Base-by-base conservation (phyloP, 202 grass and related monocot genomes). In the Saccharum hybrid region DNA sequence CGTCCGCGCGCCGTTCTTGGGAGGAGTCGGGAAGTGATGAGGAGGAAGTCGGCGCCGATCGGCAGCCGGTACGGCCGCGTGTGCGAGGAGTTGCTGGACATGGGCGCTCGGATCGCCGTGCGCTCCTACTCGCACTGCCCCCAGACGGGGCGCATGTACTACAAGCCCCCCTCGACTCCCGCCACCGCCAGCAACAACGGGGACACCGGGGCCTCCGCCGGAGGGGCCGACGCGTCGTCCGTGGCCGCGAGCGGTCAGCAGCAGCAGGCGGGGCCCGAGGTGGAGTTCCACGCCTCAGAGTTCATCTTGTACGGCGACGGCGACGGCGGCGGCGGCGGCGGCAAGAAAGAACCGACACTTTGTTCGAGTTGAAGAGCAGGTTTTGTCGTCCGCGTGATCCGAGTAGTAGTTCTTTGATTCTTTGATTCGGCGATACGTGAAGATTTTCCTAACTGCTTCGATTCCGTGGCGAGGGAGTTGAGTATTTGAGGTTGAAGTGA, bases 91-190 rank as follows among this genome's bases (percentile, higher is more conserved):
- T 8, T 92, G 70, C 57, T 92, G 31, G 86, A 84, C 33, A 42
- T 89, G 68, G 82, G 81, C 71, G 57, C 49, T 63, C 45, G 86
- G 42, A 52, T 91, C 65, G 89, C 89, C 43, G 86, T 31, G 77
- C 69, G 89, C 76, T 85, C 84, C 83, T 89, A 85, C 75, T 28
- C 83, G 51, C 90, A 90, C 85, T 88, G 80, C 70, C 90, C 93
- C 18, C 88, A 90, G 63, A 94, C 89, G 54, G 81, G 86, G 54
- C 51, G 92, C 22, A 73, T 89, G 86, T 94, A 94, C 81, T 94
- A 91, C 85, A 94, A 84, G 71, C 93, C 93, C 40, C 93, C 93
- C 42, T 26, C 85, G 16, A 77, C 66, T 10, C 15, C 68, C 7
- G 5, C 64, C 14, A 74, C 33, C 78, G 73, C 73, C 63, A 54